phyloP scores from a whole-genome alignment of 1,284 basidiomycete species.

The Pseudozyma thailandica region DNA sequence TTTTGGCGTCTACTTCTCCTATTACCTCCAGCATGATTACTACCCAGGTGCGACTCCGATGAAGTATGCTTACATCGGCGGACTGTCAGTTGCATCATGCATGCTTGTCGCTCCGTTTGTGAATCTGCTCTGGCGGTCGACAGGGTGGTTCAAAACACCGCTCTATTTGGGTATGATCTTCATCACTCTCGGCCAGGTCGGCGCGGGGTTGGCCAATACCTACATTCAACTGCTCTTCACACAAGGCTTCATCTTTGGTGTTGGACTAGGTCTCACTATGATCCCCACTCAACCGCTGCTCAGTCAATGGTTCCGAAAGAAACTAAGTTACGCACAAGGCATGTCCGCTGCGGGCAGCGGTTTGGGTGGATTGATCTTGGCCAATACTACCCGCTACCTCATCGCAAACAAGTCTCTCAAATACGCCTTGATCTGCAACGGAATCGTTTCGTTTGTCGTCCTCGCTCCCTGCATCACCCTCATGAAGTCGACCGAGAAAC shows the following conservation, averaged over 20 bases:
- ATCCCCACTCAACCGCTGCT: slow-evolving; percentile 45
- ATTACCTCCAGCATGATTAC: slow-evolving; percentile 69
- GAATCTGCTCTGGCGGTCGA: slow-evolving; percentile 65
- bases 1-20: slow-evolving; percentile 70
- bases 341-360: slow-evolving; percentile 31
- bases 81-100: slow-evolving; percentile 67
- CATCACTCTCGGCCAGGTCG: slow-evolving; percentile 39
- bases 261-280: slow-evolving; percentile 55
- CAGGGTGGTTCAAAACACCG: slow-evolving; percentile 65
- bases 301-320: slow-evolving; percentile 41
- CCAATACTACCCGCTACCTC: slow-evolving; percentile 40
- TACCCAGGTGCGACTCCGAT: slow-evolving; percentile 68
- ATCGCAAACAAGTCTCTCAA: slow-evolving; percentile 45
- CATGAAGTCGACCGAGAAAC: slow-evolving; percentile 59
- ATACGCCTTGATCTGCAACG: slow-evolving; percentile 58
- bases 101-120: slow-evolving; percentile 68
- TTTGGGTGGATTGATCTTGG: slow-evolving; percentile 32
- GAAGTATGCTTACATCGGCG: slow-evolving; percentile 70
- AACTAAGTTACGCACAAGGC: slow-evolving; percentile 34
- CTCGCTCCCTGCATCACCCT: slow-evolving; percentile 67
- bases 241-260: slow-evolving; percentile 53
- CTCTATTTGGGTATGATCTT: slow-evolving; percentile 65
- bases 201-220: slow-evolving; percentile 43
- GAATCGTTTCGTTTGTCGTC: slow-evolving; percentile 66
- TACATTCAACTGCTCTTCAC: slow-evolving; percentile 54